Conservation (phyloP, 2,329 filamentous ascomycete genomes). For the Hymenoscyphus albidus region DNA sequence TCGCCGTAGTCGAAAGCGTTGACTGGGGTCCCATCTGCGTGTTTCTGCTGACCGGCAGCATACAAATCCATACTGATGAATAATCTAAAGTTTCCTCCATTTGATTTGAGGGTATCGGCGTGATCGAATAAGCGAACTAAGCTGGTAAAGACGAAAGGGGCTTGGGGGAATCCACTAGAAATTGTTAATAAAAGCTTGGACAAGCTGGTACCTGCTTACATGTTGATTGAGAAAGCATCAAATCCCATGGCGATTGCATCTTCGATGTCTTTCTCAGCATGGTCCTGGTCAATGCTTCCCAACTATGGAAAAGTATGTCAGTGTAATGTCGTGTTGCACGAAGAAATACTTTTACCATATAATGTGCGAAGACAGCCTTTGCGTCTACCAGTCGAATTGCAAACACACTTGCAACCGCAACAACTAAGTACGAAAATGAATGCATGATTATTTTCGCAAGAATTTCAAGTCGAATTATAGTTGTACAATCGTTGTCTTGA, state of each 20-base stretch:
- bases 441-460: not conserved
- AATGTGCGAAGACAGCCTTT: not conserved
- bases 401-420: not conserved
- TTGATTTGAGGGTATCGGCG: constrained; percentile 19
- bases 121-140: constrained; percentile 34
- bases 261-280: constrained; percentile 5
- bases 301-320: not conserved
- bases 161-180: constrained; percentile 25
- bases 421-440: not conserved
- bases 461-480: too few species aligned
- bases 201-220: constrained; percentile 14
- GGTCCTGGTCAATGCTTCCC: not conserved
- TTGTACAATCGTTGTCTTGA: too few species aligned
- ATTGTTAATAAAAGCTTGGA: not conserved
- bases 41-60: constrained; percentile 10
- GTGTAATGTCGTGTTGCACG: not conserved
- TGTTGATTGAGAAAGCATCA: constrained; percentile 37
- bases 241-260: constrained; percentile 17
- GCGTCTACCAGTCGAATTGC: not conserved
- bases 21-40: not conserved
- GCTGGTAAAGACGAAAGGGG: constrained; percentile 28
- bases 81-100: constrained; percentile 33
- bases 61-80: constrained; percentile 39
- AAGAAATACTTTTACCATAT: not conserved
- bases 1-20: not conserved